These are phyloP conservation scores for Wickerhamiella infanticola DNA, from an alignment of 1,139 yeast genomes.

Conservation along the genomic window DNA sequence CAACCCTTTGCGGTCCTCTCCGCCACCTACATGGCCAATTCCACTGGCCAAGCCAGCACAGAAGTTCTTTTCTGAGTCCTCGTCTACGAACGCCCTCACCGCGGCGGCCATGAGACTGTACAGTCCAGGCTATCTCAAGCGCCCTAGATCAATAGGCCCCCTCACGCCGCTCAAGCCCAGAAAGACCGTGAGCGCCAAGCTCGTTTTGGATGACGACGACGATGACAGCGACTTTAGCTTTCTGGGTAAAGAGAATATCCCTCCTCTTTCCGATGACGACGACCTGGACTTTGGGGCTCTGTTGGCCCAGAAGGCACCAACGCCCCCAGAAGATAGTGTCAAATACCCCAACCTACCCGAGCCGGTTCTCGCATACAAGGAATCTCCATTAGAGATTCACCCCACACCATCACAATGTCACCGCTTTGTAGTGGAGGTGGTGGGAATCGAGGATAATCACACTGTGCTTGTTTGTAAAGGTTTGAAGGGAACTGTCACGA, in stretches of 20 bases:
- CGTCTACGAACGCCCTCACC: background rate
- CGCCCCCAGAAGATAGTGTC: background rate
- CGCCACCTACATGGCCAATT: constrained; percentile 8
- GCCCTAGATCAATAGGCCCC: background rate
- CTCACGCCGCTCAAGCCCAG: background rate
- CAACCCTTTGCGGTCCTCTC: constrained; percentile 3
- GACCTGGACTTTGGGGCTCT: background rate
- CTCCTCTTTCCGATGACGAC: background rate
- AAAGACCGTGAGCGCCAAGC: background rate
- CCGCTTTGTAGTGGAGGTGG: background rate
- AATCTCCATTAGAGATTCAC: background rate
- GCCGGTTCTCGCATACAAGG: background rate
- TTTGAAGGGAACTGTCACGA: background rate
- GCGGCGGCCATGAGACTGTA: background rate
- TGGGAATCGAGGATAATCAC: background rate
- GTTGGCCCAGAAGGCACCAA: background rate
- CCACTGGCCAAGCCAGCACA: background rate
- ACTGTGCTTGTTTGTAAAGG: background rate
- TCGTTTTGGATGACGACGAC: background rate
- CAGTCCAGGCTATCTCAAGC: constrained; percentile 4
- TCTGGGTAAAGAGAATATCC: background rate
- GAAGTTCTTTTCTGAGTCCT: background rate
- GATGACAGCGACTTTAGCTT: background rate
- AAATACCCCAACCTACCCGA: background rate
- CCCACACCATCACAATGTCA: background rate